A percentile compares a stretch with the other conserved stretches of the same genome.
Conservation (phyloP, 164 flowering plant species). For the Macadamia tetraphylla region DNA sequence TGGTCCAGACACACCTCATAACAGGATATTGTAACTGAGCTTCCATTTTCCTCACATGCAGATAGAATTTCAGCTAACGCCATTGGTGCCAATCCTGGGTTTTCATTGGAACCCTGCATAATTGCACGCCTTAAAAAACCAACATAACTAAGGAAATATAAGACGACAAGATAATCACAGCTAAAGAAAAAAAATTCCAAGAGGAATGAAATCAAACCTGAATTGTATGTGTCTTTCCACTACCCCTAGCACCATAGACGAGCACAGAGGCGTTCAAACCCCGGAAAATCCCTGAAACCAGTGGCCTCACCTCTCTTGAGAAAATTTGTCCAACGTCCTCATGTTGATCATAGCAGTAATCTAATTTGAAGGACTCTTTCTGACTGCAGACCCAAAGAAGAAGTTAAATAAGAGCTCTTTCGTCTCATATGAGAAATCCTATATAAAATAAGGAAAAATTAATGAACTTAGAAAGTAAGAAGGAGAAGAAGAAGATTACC, state of each 20-base stretch:
- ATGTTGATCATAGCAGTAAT: constrained; percentile 51
- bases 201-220: constrained; percentile 35
- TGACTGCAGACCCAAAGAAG: constrained; percentile 21
- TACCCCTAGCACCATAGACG: constrained; percentile 67
- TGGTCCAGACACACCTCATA: constrained; percentile 55
- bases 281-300: constrained; percentile 35
- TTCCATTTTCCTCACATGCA: constrained; percentile 25
- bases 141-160: background rate
- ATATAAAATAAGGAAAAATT: background rate
- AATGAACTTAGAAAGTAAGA: background rate
- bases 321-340: constrained; percentile 36
- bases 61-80: constrained; percentile 53
- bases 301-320: constrained; percentile 50
- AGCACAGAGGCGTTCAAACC: constrained; percentile 48
- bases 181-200: background rate
- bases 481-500: constrained; percentile 19
- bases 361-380: constrained; percentile 42
- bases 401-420: background rate
- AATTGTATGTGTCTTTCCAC: constrained; percentile 59
- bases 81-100: constrained; percentile 53
- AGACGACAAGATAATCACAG: background rate
- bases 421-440: background rate
- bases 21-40: constrained; percentile 38
- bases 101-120: constrained; percentile 46
- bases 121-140: background rate